phyloP scores from a whole-genome alignment of 805 yeast genomes.

The Kodamaea kakaduensis region DNA sequence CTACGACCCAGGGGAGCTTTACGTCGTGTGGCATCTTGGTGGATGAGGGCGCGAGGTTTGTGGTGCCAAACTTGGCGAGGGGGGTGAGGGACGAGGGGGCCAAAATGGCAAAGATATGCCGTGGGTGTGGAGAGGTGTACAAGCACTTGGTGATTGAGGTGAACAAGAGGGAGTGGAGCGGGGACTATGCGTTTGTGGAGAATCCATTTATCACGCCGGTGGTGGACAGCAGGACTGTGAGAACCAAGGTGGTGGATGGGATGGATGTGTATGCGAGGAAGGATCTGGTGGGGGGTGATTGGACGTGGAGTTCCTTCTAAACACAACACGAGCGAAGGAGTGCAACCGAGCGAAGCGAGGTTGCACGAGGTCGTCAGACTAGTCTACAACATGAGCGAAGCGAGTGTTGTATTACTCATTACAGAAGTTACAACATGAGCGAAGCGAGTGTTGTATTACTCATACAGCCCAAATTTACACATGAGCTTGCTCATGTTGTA shows the following conservation, averaged over 20 bases:
- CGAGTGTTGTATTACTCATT: too few relatives aligned
- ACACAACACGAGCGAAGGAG: too few relatives aligned
- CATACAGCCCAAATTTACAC: too few relatives aligned
- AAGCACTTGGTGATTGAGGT: slow-evolving; percentile 12
- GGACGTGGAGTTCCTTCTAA: slow-evolving; percentile 26
- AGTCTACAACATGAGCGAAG: too few relatives aligned
- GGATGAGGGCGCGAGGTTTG: slow-evolving; percentile 29
- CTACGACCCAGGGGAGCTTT: slow-evolving; percentile 9
- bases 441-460: too few relatives aligned
- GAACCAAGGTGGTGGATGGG: slow-evolving; percentile 4
- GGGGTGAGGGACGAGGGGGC: slow-evolving; percentile 7
- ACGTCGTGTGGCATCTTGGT: slow-evolving; percentile 16
- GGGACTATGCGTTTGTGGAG: slow-evolving; percentile 21
- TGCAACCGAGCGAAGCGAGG: too few relatives aligned
- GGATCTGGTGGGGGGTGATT: slow-evolving; percentile 52
- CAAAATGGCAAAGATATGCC: slow-evolving; percentile 31
- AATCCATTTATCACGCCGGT: slow-evolving; percentile 20
- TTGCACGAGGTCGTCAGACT: too few relatives aligned
- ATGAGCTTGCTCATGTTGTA: too few relatives aligned
- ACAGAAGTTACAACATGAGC: too few relatives aligned
- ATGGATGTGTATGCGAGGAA: slow-evolving; percentile 21
- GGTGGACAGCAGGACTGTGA: slow-evolving; percentile 1
- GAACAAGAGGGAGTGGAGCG: slow-evolving; percentile 13
- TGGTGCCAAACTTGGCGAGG: slow-evolving; percentile 26
- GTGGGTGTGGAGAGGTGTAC: slow-evolving; percentile 28